A percentile compares a stretch with the other conserved stretches of the same genome.
Evolutionary conservation across 352 stramenopile species (phyloP).

Genomic region (Phytophthora parvispora): DNA sequence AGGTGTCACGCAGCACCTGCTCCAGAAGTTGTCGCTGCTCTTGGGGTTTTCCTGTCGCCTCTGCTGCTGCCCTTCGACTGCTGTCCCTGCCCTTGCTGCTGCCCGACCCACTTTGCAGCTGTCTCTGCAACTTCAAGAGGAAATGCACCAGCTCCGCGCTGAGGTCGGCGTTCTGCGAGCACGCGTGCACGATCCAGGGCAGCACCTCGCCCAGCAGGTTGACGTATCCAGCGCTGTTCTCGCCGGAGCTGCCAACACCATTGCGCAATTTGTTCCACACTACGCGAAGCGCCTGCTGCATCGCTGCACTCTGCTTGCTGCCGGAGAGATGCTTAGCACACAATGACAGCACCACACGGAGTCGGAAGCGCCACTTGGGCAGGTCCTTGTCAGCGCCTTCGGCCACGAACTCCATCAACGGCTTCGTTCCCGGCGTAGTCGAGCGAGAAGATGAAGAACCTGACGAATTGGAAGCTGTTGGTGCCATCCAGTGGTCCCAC

Average conservation of each 20-base stretch:
- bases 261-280: slow-evolving; percentile 70
- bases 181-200: slow-evolving; percentile 57
- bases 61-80: slow-evolving; percentile 13
- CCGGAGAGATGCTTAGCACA: slow-evolving; percentile 53
- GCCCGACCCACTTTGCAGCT: slow-evolving; percentile 38
- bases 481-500: slow-evolving; percentile 47
- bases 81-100: slow-evolving; percentile 21
- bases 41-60: slow-evolving; percentile 29
- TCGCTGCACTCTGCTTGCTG: slow-evolving; percentile 42
- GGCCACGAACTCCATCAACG: slow-evolving; percentile 63
- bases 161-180: slow-evolving; percentile 57
- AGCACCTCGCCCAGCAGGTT: slow-evolving; percentile 57
- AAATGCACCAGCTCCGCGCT: slow-evolving; percentile 75
- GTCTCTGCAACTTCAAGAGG: slow-evolving; percentile 72
- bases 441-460: slow-evolving; percentile 30
- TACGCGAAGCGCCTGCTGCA: slow-evolving; percentile 64
- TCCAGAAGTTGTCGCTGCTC: slow-evolving; percentile 42
- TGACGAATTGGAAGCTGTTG: slow-evolving; percentile 20
- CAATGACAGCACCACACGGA: slow-evolving; percentile 62
- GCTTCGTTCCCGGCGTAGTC: slow-evolving; percentile 34
- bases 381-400: slow-evolving; percentile 60
- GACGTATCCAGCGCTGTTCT: slow-evolving; percentile 31
- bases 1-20: slow-evolving; percentile 46
- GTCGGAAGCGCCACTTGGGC: slow-evolving; percentile 61
- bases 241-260: slow-evolving; percentile 35